These are phyloP conservation scores for Prinsepia uniflora DNA, from an alignment of 306 rosid genomes.

Conservation along the genomic window DNA sequence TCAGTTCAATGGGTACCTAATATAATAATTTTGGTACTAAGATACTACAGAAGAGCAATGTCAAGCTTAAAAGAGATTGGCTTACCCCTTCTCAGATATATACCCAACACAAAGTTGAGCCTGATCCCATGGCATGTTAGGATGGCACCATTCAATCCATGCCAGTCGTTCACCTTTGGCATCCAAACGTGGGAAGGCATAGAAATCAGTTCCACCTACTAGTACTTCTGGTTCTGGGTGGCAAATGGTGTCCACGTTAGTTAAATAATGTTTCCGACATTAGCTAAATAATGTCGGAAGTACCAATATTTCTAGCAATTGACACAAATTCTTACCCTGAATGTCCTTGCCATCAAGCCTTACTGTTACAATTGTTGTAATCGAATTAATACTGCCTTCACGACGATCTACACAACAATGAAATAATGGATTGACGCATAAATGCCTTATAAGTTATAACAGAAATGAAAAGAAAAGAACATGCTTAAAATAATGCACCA, in stretches of 20 bases:
- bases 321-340: slow-evolving; percentile 47
- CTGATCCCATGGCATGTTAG: slow-evolving; percentile 97
- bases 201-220: slow-evolving; percentile 77
- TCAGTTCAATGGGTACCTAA: slow-evolving; percentile 3
- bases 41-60: neutral
- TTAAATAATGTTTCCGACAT: slow-evolving; percentile 10
- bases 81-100: slow-evolving; percentile 85
- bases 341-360: slow-evolving; percentile 46
- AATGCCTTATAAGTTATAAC: neutral
- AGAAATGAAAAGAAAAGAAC: neutral
- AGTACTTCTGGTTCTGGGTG: slow-evolving; percentile 67
- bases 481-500: neutral
- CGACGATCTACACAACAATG: slow-evolving; percentile 54
- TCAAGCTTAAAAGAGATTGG: slow-evolving; percentile 13
- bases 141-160: slow-evolving; percentile 96
- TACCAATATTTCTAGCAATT: neutral
- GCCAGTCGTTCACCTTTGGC: slow-evolving; percentile 65
- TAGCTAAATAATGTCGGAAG: neutral
- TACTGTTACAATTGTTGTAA: slow-evolving; percentile 63
- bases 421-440: neutral
- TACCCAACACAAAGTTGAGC: slow-evolving; percentile 96
- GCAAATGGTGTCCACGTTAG: slow-evolving; percentile 19
- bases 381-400: slow-evolving; percentile 55
- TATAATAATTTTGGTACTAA: neutral
- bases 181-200: slow-evolving; percentile 91